These are phyloP conservation scores for Globisporangium orthogonon DNA, from an alignment of 352 stramenopile species.

Conservation along the genomic window DNA sequence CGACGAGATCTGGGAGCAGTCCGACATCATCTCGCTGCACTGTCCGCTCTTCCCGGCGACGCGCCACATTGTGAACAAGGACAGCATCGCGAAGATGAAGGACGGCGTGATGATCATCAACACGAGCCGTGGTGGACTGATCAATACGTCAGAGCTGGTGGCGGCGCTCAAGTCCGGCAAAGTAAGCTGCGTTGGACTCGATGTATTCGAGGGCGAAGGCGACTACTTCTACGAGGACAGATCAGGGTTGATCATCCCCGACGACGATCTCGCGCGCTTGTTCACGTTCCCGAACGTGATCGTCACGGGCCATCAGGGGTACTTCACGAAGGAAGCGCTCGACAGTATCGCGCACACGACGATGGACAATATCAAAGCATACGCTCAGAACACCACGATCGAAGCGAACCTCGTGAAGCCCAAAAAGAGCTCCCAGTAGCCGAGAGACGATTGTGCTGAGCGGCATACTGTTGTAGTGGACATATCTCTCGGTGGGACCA, in stretches of 20 bases:
- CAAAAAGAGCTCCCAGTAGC: constrained; percentile 12
- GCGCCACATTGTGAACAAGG: constrained; percentile 78
- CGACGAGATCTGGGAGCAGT: constrained; percentile 56
- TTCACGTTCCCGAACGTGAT: constrained; percentile 83
- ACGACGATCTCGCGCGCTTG: constrained; percentile 63
- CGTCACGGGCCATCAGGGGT: constrained; percentile 75
- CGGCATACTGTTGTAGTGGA: no score
- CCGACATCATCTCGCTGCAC: constrained; percentile 87
- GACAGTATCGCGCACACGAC: constrained; percentile 67
- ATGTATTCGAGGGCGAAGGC: constrained; percentile 85
- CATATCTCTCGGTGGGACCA: no score
- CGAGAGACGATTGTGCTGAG: no score
- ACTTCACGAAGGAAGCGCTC: constrained; percentile 75
- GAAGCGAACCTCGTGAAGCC: constrained; percentile 56
- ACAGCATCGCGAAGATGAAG: constrained; percentile 86
- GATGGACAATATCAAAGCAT: constrained; percentile 70
- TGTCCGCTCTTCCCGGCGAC: constrained; percentile 80
- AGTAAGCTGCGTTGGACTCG: constrained; percentile 71
- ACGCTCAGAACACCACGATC: constrained; percentile 18
- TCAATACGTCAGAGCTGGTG: constrained; percentile 82
- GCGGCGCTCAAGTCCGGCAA: constrained; percentile 71
- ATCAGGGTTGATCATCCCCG: constrained; percentile 55
- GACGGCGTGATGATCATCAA: constrained; percentile 88
- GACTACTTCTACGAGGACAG: constrained; percentile 78
- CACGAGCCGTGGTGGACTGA: constrained; percentile 80